Evolutionary conservation across 73 alveolate species (phyloP).

Genomic region (Paramecium sonneborni): DNA sequence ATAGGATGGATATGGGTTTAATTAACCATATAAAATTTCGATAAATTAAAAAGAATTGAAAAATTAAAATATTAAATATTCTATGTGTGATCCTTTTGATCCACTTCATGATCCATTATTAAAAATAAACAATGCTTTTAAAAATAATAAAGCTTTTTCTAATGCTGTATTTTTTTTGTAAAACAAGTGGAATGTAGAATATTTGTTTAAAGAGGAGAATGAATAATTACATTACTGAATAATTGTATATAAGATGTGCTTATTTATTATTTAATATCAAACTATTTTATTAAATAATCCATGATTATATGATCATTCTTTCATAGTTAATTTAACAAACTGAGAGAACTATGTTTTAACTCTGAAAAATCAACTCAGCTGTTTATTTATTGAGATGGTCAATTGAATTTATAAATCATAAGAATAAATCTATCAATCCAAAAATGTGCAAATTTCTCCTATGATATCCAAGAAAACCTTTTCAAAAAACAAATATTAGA

Average conservation of each 20-base stretch:
- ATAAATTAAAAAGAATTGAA: not conserved
- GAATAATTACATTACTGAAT: not conserved
- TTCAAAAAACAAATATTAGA: slow-evolving; percentile 94
- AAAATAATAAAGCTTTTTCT: not conserved
- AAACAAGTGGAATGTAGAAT: not conserved
- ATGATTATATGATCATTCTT: slow-evolving; percentile 16
- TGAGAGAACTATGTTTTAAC: not conserved
- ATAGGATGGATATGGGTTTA: not conserved
- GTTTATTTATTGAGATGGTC: slow-evolving; percentile 95
- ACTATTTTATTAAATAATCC: not conserved
- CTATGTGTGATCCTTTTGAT: slow-evolving; percentile 37
- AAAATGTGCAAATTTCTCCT: slow-evolving; percentile 92
- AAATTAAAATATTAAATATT: not conserved
- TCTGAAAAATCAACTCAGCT: slow-evolving; percentile 64
- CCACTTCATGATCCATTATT: slow-evolving; percentile 13
- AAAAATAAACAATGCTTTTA: not conserved
- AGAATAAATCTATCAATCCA: slow-evolving; percentile 72
- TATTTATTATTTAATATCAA: not conserved
- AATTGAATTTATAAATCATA: slow-evolving; percentile 89
- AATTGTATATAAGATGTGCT: not conserved
- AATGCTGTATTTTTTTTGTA: not conserved
- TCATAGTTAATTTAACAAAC: slow-evolving; percentile 23
- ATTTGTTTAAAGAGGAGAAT: not conserved
- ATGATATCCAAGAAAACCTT: slow-evolving; percentile 92
- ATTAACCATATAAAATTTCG: not conserved